Conservation (phyloP, 208 protist species). For the Trypanosoma melophagium region DNA sequence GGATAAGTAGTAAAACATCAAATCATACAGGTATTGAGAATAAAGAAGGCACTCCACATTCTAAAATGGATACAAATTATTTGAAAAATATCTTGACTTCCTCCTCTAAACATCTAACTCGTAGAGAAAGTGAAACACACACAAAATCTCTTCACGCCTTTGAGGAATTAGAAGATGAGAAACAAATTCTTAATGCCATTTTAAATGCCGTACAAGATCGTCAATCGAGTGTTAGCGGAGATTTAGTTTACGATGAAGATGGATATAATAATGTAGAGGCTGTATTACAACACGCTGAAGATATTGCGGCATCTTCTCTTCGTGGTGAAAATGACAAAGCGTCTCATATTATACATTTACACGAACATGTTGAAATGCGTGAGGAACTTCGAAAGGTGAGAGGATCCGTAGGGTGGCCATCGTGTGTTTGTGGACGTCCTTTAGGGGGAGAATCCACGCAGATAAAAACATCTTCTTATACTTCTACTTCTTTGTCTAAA, state of each 20-base stretch:
- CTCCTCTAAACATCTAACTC: no score
- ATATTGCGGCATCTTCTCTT: slow-evolving; percentile 39
- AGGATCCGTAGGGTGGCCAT: slow-evolving; percentile 43
- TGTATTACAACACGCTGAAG: slow-evolving; percentile 51
- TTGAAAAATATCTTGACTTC: no score
- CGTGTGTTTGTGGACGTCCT: slow-evolving; percentile 36
- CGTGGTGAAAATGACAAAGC: slow-evolving; percentile 13
- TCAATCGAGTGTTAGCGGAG: slow-evolving; percentile 71
- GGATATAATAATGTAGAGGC: slow-evolving; percentile 35
- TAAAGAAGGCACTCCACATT: background rate
- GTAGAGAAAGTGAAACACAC: no score
- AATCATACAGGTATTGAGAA: background rate
- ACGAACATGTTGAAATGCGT: slow-evolving; percentile 58
- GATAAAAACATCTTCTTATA: background rate
- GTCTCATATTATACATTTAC: slow-evolving; percentile 51
- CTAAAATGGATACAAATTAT: background rate
- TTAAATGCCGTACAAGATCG: slow-evolving; percentile 51
- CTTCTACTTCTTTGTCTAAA: background rate
- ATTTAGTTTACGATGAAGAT: slow-evolving; percentile 38
- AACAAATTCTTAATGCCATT: slow-evolving; percentile 61
- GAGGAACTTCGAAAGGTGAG: slow-evolving; percentile 29
- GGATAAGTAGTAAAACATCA: no score
- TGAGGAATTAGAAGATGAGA: slow-evolving; percentile 31
- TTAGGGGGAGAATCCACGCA: background rate
- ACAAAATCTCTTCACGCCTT: background rate